Percentiles rank a stretch among this genome's conserved stretches.
Evolutionary conservation across 2,329 filamentous ascomycete species (phyloP).

Genomic region (Ilyonectria mors-panacis): DNA sequence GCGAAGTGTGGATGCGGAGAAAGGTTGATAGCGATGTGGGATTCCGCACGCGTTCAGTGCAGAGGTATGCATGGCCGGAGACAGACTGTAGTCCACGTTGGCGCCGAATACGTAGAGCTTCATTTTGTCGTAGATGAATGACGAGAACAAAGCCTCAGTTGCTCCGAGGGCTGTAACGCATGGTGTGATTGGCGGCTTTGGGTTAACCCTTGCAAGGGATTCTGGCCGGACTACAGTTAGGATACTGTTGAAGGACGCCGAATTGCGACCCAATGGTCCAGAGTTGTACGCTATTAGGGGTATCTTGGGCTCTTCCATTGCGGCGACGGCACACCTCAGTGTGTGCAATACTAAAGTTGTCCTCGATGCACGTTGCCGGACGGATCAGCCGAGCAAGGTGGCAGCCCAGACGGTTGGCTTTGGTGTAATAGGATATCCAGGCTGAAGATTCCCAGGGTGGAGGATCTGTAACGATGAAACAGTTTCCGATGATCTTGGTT

Average conservation of each 20-base stretch:
- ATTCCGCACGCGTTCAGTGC: conserved; percentile 78
- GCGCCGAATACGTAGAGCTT: conserved; percentile 83
- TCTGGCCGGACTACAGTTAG: conserved; percentile 72
- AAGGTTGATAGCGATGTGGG: conserved; percentile 76
- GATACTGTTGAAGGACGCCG: conserved; percentile 76
- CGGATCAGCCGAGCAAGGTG: conserved; percentile 74
- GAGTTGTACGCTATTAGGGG: conserved; percentile 77
- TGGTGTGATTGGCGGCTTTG: conserved; percentile 44
- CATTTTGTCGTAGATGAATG: conserved; percentile 78
- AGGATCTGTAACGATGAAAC: conserved; percentile 57
- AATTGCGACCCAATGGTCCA: conserved; percentile 73
- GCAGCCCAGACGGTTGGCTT: conserved; percentile 71
- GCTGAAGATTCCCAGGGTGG: conserved; percentile 70
- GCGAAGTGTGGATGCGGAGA: conserved; percentile 74
- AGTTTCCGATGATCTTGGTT: conserved; percentile 74
- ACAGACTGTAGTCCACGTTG: conserved; percentile 79
- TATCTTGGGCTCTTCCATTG: conserved; percentile 58
- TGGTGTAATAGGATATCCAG: conserved; percentile 71
- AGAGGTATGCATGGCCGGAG: conserved; percentile 83
- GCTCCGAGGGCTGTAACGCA: conserved; percentile 73
- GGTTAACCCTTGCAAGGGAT: conserved; percentile 39
- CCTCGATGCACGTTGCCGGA: conserved; percentile 68
- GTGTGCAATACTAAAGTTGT: conserved; percentile 73
- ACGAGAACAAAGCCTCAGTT: conserved; percentile 75
- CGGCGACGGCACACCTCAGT: conserved; percentile 66